These are phyloP conservation scores for Artomyces pyxidatus DNA, from an alignment of 768 basidiomycete species.

Conservation along the genomic window DNA sequence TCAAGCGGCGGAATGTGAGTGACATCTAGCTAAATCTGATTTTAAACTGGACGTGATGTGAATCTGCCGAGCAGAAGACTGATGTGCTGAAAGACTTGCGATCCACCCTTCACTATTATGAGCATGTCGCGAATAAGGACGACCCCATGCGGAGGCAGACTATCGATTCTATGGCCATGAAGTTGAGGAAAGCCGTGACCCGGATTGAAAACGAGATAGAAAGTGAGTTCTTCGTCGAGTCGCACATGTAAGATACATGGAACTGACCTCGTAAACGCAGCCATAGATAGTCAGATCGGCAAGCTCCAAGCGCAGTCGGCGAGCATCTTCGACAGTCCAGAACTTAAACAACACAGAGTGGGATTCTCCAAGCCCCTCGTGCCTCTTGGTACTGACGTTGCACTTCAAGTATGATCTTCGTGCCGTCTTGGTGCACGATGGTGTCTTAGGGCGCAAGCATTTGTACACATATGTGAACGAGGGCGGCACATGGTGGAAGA, in stretches of 20 bases:
- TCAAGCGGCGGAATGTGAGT: constrained; percentile 53
- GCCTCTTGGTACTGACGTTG: constrained; percentile 5
- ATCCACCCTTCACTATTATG: constrained; percentile 62
- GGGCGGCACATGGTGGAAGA: constrained; percentile 74
- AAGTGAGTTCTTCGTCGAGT: constrained; percentile 32
- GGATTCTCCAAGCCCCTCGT: too few relatives aligned
- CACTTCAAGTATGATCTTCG: constrained; percentile 68
- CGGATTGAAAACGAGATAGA: constrained; percentile 46
- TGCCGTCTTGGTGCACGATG: constrained; percentile 70
- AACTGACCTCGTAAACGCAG: too few relatives aligned
- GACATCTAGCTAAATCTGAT: neutral
- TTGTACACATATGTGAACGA: constrained; percentile 72
- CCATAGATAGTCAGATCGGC: constrained; percentile 41
- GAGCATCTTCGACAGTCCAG: constrained; percentile 50
- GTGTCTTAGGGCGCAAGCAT: constrained; percentile 68
- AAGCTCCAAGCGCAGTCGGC: constrained; percentile 36
- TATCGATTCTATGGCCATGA: constrained; percentile 36
- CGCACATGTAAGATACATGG: too few relatives aligned
- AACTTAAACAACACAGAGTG: constrained; percentile 54
- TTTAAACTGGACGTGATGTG: constrained; percentile 1
- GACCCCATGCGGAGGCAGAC: constrained; percentile 37
- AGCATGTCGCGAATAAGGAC: constrained; percentile 47
- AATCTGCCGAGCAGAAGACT: constrained; percentile 35
- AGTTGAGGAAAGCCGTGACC: constrained; percentile 45
- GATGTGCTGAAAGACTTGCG: constrained; percentile 58